Base-by-base conservation (phyloP, 176 grass and related monocot genomes). In the Aegilops bicornis region DNA sequence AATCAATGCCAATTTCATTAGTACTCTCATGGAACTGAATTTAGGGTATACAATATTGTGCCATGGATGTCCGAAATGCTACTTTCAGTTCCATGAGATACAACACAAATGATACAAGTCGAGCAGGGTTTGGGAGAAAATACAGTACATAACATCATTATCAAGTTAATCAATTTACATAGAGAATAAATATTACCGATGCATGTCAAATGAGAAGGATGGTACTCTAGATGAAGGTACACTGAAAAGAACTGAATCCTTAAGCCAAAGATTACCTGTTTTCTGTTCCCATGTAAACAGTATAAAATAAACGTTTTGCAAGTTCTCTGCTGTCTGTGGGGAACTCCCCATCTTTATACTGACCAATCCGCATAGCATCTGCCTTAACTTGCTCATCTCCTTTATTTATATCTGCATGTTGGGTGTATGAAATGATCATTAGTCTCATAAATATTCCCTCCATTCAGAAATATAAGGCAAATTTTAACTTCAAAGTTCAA, bases 261-360 rank as follows among this genome's bases (percentile, higher is more conserved):
- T 66, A 47, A 64, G 70, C 45, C 32, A 85, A 72, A 85, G 27
- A 7, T 77, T 50, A 95, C 96, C 96, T 98, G 35, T 98, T 98
- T 87, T 94, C 96, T 80, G 93, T 91, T 71, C 96, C 96, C 96
- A 98, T 98, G 78, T 92, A 98, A 81, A 98, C 92, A 27, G 96
- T 96, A 78, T 98, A 98, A 88, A 98, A 92, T 86, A 98, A 81
- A 60, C 96, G 86, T 71, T 86, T 94, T 56, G 91, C 93, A 40
- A 98, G 77, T 60, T 98, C 93, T 89, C 68, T 85, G 81, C 93
- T 94, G 77, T 94, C 89, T 64, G 71, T 89, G 61, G 93, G 96
- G 43, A 92, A 78, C 87, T 96, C 96, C 23, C 96, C 93, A 73
- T 92, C 90, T 85, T 88, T 98, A 48, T 98, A 98, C 31, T 95